Percentiles rank a stretch among this genome's conserved stretches.
These are phyloP conservation scores for Candida pseudoglaebosa DNA, from an alignment of 805 yeast genomes.

Conservation along the genomic window DNA sequence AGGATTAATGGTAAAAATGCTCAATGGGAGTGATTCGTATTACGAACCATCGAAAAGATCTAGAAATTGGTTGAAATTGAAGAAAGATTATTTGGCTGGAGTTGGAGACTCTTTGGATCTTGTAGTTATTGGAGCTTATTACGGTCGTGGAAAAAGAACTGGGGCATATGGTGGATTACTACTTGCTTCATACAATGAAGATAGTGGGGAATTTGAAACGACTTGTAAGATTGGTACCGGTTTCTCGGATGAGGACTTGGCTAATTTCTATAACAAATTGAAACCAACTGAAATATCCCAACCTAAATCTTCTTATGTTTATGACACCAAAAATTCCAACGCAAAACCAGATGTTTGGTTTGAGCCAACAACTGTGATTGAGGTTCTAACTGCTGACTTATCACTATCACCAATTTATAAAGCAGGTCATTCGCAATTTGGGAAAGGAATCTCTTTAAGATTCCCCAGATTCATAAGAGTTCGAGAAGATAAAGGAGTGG, in stretches of 20 bases:
- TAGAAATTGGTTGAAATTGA: conserved; percentile 90
- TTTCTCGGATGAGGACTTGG: conserved; percentile 78
- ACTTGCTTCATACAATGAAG: conserved; percentile 85
- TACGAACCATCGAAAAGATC: conserved; percentile 96
- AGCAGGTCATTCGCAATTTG: conserved; percentile 70
- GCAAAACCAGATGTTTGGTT: conserved; percentile 93
- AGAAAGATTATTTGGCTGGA: conserved; percentile 92
- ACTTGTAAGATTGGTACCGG: conserved; percentile 98
- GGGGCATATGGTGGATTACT: conserved; percentile 94
- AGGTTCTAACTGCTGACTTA: conserved; percentile 86
- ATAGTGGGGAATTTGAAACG: conserved; percentile 89
- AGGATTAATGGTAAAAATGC: conserved; percentile 91
- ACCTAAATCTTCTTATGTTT: conserved; percentile 68
- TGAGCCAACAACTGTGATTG: conserved; percentile 80
- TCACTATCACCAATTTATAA: conserved; percentile 86
- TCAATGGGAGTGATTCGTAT: conserved; percentile 73
- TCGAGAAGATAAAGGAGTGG: conserved; percentile 81
- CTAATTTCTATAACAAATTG: conserved; percentile 53
- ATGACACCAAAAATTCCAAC: conserved; percentile 54
- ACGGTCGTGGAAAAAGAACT: conserved; percentile 92
- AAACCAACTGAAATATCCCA: conserved; percentile 59
- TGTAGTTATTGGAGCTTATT: conserved; percentile 90
- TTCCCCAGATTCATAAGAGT: conserved; percentile 83
- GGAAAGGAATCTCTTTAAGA: conserved; percentile 80
- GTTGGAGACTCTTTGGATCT: conserved; percentile 94